Conservation (phyloP, 2,329 filamentous ascomycete genomes). For the Apiospora koreana region DNA sequence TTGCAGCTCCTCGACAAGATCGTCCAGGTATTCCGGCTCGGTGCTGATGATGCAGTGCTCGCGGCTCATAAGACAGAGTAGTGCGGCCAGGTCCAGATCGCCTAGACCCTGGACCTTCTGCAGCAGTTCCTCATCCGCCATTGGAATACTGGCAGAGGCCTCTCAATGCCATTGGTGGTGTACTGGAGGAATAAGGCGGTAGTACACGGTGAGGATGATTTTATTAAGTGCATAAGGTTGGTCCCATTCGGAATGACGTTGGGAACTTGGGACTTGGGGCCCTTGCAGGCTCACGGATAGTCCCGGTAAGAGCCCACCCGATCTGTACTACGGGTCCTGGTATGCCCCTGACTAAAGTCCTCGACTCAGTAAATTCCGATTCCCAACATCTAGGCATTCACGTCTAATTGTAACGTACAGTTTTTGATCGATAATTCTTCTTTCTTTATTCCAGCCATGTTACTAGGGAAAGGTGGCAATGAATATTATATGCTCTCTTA, state of each 20-base stretch:
- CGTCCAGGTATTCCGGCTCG: conserved; percentile 59
- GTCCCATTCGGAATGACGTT: not conserved
- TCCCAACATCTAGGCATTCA: too few species aligned
- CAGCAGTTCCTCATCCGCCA: conserved; percentile 64
- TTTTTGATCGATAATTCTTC: too few species aligned
- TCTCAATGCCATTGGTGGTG: conserved; percentile 16
- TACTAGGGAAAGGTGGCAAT: too few species aligned
- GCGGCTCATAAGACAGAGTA: conserved; percentile 77
- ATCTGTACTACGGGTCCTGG: not conserved
- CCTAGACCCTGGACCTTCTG: conserved; percentile 75
- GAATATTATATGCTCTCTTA: too few species aligned
- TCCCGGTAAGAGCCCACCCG: not conserved
- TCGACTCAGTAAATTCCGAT: too few species aligned
- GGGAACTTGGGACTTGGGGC: not conserved
- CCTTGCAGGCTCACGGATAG: not conserved
- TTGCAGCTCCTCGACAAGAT: conserved; percentile 72
- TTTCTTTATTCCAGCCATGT: too few species aligned
- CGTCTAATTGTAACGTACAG: too few species aligned
- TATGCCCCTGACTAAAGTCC: too few species aligned
- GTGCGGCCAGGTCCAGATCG: conserved; percentile 83
- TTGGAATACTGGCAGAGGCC: conserved; percentile 34
- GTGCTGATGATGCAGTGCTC: conserved; percentile 91
- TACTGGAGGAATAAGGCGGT: not conserved
- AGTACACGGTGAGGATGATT: not conserved
- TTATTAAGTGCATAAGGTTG: not conserved